phyloP scores from a whole-genome alignment of 768 basidiomycete species.

The Steccherinum ochraceum region DNA sequence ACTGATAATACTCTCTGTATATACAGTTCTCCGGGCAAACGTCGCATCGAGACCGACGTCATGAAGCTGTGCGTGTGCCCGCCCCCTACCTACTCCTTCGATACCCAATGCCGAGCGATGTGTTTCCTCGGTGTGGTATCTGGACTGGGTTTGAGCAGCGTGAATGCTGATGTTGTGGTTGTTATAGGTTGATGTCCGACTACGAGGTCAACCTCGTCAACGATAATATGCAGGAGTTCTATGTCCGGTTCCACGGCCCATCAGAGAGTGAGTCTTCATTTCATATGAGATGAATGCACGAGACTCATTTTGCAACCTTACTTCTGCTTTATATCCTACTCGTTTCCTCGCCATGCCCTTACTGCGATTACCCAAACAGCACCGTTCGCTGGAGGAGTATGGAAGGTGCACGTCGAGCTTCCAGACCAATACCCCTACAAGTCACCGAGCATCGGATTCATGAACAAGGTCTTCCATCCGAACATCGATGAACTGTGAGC shows the following conservation, averaged over 20 bases:
- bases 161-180: no score
- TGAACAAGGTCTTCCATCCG: constrained; percentile 99
- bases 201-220: constrained; percentile 97
- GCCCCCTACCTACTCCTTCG: background rate
- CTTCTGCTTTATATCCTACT: background rate
- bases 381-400: constrained; percentile 94
- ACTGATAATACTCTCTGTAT: constrained; percentile 25
- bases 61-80: constrained; percentile 82
- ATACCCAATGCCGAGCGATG: background rate
- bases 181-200: constrained; percentile 97
- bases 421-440: constrained; percentile 99
- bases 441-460: constrained; percentile 97
- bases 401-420: constrained; percentile 99
- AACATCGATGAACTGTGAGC: constrained; percentile 98
- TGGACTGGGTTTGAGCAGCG: no score
- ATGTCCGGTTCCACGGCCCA: constrained; percentile 92
- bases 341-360: background rate
- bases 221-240: constrained; percentile 99
- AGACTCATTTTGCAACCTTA: background rate
- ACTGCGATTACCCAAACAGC: constrained; percentile 39
- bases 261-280: constrained; percentile 70
- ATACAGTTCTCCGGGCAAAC: constrained; percentile 79
- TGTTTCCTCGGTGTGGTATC: background rate
- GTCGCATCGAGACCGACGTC: constrained; percentile 97
- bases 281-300: background rate